A percentile compares a stretch with the other conserved stretches of the same genome.
phyloP scores from a whole-genome alignment of 352 stramenopile species.

The Hyaloperonospora brassicae region DNA sequence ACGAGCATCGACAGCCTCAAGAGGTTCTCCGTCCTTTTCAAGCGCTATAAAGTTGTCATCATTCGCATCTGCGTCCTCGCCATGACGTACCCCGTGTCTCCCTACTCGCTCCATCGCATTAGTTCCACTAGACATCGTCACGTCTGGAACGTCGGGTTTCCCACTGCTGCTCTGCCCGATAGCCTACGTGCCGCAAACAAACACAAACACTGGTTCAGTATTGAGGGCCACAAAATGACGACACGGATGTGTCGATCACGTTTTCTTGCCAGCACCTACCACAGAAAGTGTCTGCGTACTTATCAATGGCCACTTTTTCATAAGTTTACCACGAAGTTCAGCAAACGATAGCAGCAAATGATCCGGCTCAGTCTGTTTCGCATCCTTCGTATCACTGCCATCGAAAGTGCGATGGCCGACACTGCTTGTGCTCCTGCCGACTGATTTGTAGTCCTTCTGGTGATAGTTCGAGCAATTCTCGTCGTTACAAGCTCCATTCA shows the following conservation, averaged over 20 bases:
- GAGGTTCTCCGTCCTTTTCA: slow-evolving; percentile 8
- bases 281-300: slow-evolving; percentile 6
- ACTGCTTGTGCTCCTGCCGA: background rate
- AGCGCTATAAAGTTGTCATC: slow-evolving; percentile 20
- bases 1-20: slow-evolving; percentile 14
- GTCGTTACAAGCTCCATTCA: slow-evolving; percentile 73
- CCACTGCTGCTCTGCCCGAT: slow-evolving; percentile 3
- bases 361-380: slow-evolving; percentile 21
- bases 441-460: slow-evolving; percentile 39
- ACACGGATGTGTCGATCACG: no score
- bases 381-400: slow-evolving; percentile 3
- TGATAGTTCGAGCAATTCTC: slow-evolving; percentile 60
- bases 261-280: slow-evolving; percentile 15
- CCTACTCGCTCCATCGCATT: background rate
- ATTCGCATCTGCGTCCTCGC: background rate
- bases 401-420: background rate
- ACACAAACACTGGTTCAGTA: background rate
- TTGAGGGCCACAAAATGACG: background rate
- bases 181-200: slow-evolving; percentile 7
- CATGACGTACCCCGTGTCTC: slow-evolving; percentile 1
- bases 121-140: background rate
- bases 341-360: slow-evolving; percentile 36
- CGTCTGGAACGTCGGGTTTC: background rate
- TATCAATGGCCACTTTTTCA: slow-evolving; percentile 43
- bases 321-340: slow-evolving; percentile 28